These are phyloP conservation scores for Shiraia bambusicola DNA, from an alignment of 2,329 filamentous ascomycete species.

Conservation along the genomic window DNA sequence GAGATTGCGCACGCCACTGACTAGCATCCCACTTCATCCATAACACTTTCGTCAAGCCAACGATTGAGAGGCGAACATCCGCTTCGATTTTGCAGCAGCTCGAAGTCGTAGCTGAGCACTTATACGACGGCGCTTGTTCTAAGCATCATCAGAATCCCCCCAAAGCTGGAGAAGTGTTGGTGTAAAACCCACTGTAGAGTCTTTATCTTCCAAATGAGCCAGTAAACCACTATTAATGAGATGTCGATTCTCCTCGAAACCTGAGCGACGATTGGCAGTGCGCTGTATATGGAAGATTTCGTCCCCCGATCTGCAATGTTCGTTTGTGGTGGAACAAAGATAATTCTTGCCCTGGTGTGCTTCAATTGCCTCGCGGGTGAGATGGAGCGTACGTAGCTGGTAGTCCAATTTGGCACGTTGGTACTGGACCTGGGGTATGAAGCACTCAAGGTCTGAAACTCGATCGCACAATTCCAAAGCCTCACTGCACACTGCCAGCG, in stretches of 20 bases:
- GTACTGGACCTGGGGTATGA: constrained; percentile 29
- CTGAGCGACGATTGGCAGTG: constrained; percentile 21
- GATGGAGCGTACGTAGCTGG: constrained; percentile 23
- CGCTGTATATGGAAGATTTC: constrained; percentile 19
- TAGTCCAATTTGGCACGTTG: constrained; percentile 29
- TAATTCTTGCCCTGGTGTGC: constrained; percentile 10
- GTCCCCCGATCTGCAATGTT: constrained; percentile 20
- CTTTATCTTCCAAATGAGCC: constrained; percentile 16
- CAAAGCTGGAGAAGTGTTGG: too few relatives aligned
- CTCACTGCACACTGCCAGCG: constrained; percentile 36
- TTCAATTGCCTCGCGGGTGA: constrained; percentile 24
- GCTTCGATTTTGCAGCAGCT: constrained; percentile 24
- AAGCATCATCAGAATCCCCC: constrained; percentile 1
- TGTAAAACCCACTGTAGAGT: constrained; percentile 11
- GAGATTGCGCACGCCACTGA: too few relatives aligned
- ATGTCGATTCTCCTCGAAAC: constrained; percentile 31
- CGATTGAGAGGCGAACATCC: constrained; percentile 23
- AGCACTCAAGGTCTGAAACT: constrained; percentile 18
- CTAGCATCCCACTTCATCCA: too few relatives aligned
- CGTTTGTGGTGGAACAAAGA: constrained; percentile 13
- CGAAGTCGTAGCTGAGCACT: constrained; percentile 26
- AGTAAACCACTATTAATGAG: constrained; percentile 20
- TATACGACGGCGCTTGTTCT: constrained; percentile 26
- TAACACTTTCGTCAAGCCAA: too few relatives aligned
- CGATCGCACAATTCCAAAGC: constrained; percentile 32